Base-by-base conservation (phyloP, 805 yeast species). In the Cyberlindnera mycetangii region DNA sequence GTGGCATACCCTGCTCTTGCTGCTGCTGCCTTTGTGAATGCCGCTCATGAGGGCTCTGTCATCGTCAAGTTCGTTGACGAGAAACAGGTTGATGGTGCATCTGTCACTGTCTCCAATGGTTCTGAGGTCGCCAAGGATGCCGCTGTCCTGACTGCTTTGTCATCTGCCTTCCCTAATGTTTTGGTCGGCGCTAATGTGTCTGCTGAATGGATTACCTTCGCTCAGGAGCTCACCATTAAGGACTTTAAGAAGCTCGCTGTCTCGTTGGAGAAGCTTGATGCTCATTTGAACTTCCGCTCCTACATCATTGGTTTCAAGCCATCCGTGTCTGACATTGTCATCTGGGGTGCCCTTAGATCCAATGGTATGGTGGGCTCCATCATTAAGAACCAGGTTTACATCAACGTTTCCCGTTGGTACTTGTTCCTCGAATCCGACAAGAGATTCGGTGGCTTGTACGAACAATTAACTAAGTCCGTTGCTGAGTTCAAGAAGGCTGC, bases 391-490 rank as follows among this genome's bases (percentile, higher is more conserved):
- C 87, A 83, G 41, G 85, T 83, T 30, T 89, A 85, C 71, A 74
- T 81, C 64, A 92, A 92, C 68, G 78, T 92, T 53, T 79, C 96
- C 45, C 85, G 99, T 73, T 92, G 97, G 97, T 92, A 89, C 76
- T 77, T 76, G 58, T 79, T 81, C 60, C 68, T 89, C 51, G 90
- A 86, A 57, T 65, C 79, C 42, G 83, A 81, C 63, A 68, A 74
- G 56, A 69, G 75, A 53, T 87, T 89, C 58, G 89, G 88, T 47
- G 81, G 75, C 37, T 75, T 83, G 42, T 83, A 83, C 45, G 89
- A 83, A 50, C 67, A 72, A 44, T 70, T 87, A 69, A 70, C 81
- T 59, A 81, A 83, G 66, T 75, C 89, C 37, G 67, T 88, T 51
- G 76, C 74, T 61, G 96, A 87, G 57, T 66, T 84, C 61, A 81